phyloP scores from a whole-genome alignment of 2,329 filamentous ascomycete genomes.

The Stagonosporopsis rhizophila region DNA sequence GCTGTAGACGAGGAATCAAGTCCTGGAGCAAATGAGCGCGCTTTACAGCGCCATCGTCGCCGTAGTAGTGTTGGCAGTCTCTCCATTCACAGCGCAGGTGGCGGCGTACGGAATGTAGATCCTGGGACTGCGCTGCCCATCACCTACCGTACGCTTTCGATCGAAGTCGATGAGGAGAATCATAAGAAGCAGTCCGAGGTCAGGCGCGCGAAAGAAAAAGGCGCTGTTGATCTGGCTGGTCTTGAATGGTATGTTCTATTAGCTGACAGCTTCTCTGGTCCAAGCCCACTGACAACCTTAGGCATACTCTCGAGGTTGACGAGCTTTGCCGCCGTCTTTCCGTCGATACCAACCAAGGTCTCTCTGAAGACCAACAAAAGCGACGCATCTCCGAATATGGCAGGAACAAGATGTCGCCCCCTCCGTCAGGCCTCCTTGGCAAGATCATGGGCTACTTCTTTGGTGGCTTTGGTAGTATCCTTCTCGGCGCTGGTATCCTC shows the following conservation, averaged over 20 bases:
- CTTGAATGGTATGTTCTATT: slow-evolving; percentile 61
- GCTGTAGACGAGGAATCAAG: slow-evolving; percentile 46
- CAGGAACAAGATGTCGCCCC: slow-evolving; percentile 70
- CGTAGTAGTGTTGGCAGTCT: slow-evolving; percentile 48
- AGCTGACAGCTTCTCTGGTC: too few relatives aligned
- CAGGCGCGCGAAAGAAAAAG: slow-evolving; percentile 45
- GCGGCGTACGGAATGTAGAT: slow-evolving; percentile 47
- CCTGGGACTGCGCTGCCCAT: slow-evolving; percentile 54
- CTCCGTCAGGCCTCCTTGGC: slow-evolving; percentile 65
- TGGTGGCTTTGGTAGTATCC: slow-evolving; percentile 76
- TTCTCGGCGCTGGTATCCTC: slow-evolving; percentile 72
- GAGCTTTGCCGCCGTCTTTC: slow-evolving; percentile 67
- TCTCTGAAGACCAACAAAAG: slow-evolving; percentile 65
- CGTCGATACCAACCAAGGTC: slow-evolving; percentile 63
- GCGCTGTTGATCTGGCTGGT: slow-evolving; percentile 53
- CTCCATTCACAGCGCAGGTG: slow-evolving; percentile 45
- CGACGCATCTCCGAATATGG: slow-evolving; percentile 67
- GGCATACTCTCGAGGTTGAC: slow-evolving; percentile 65
- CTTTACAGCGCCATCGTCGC: slow-evolving; percentile 30
- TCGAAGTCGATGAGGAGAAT: slow-evolving; percentile 50
- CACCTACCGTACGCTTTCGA: slow-evolving; percentile 54
- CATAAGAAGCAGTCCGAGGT: slow-evolving; percentile 36
- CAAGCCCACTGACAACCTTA: not conserved
- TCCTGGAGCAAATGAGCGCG: slow-evolving; percentile 32
- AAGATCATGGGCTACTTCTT: slow-evolving; percentile 75